These are phyloP conservation scores for Fusarium devonianum DNA, from an alignment of 2,329 filamentous ascomycete genomes.

Conservation along the genomic window DNA sequence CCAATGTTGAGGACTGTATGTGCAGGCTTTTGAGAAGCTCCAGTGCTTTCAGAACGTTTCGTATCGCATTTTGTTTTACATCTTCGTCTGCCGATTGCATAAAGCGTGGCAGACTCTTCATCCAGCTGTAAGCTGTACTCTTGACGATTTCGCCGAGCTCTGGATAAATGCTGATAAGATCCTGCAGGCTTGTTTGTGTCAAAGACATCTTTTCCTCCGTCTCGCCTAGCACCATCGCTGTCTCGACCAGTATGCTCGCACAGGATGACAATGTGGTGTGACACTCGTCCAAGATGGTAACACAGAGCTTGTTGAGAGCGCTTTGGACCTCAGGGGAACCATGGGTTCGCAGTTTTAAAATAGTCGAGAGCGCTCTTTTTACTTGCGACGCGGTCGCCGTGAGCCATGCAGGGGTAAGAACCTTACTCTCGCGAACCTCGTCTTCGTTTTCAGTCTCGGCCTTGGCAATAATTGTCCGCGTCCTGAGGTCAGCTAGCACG, in stretches of 20 bases:
- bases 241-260: slow-evolving; percentile 77
- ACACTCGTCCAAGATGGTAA: slow-evolving; percentile 80
- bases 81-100: slow-evolving; percentile 86
- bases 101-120: slow-evolving; percentile 77
- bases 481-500: slow-evolving; percentile 65
- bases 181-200: slow-evolving; percentile 61
- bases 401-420: slow-evolving; percentile 70
- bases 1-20: slow-evolving; percentile 70
- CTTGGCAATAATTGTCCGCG: slow-evolving; percentile 54
- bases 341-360: slow-evolving; percentile 78
- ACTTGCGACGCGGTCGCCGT: slow-evolving; percentile 82
- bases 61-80: slow-evolving; percentile 75
- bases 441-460: slow-evolving; percentile 38
- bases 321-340: slow-evolving; percentile 72
- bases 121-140: slow-evolving; percentile 79
- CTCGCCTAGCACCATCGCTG: slow-evolving; percentile 73
- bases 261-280: slow-evolving; percentile 74
- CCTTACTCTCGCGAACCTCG: slow-evolving; percentile 43
- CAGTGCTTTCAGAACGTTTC: slow-evolving; percentile 78
- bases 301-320: slow-evolving; percentile 74
- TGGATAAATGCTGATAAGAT: slow-evolving; percentile 68
- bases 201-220: slow-evolving; percentile 51
- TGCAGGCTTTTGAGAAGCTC: slow-evolving; percentile 69
- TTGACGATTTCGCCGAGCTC: slow-evolving; percentile 71
- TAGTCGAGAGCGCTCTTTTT: slow-evolving; percentile 79